Percentiles rank a stretch among this genome's conserved stretches.
These are phyloP conservation scores for Gautieria morchelliformis DNA, from an alignment of 768 basidiomycete species.

Conservation along the genomic window DNA sequence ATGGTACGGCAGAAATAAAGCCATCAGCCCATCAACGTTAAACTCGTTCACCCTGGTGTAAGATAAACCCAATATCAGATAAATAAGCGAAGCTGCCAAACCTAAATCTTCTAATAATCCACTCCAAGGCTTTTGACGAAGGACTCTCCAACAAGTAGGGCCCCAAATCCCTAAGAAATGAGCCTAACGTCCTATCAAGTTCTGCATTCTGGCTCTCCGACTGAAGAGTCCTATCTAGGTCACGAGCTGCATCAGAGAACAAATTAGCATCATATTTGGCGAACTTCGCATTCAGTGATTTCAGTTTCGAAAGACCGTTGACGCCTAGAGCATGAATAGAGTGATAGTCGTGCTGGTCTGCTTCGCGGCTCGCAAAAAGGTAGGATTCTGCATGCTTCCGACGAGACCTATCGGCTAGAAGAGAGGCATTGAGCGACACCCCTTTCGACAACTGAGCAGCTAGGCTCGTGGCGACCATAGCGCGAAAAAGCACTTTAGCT, in stretches of 20 bases:
- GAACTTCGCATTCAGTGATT: conserved; percentile 49
- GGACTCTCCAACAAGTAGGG: conserved; percentile 76
- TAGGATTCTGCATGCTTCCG: conserved; percentile 68
- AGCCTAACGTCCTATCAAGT: conserved; percentile 51
- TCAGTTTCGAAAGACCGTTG: conserved; percentile 69
- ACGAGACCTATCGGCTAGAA: conserved; percentile 56
- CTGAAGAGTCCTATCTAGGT: conserved; percentile 70
- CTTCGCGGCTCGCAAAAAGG: conserved; percentile 76
- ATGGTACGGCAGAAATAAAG: conserved; percentile 89
- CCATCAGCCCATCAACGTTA: conserved; percentile 69
- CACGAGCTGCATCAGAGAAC: conserved; percentile 73
- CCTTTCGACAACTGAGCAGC: conserved; percentile 72
- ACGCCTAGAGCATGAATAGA: conserved; percentile 71
- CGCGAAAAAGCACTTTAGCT: neutral
- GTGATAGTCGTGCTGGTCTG: conserved; percentile 80
- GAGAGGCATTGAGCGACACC: conserved; percentile 66
- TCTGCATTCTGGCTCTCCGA: conserved; percentile 49
- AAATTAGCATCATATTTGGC: conserved; percentile 55
- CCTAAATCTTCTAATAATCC: conserved; percentile 93
- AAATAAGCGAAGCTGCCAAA: conserved; percentile 23
- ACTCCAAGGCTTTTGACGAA: conserved; percentile 79
- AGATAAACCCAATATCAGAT: neutral
- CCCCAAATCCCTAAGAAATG: conserved; percentile 62
- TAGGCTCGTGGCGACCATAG: conserved; percentile 56
- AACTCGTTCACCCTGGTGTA: conserved; percentile 77